phyloP scores from a whole-genome alignment of 768 basidiomycete genomes.

The Auriculariales sp. region DNA sequence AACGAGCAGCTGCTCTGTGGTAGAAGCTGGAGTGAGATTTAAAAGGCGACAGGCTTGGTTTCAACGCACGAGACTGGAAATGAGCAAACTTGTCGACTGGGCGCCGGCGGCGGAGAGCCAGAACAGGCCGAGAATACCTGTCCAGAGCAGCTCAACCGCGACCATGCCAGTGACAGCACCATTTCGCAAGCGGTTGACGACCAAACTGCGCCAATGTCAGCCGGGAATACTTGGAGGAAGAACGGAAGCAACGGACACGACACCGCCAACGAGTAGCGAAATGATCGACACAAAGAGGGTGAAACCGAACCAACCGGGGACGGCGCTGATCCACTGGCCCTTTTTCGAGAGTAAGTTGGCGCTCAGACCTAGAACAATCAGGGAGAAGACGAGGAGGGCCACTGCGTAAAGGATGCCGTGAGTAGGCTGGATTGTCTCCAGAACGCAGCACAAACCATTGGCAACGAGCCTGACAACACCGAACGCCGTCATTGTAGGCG shows the following conservation, averaged over 20 bases:
- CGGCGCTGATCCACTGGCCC: not conserved
- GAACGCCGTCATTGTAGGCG: too few relatives aligned
- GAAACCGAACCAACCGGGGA: not conserved
- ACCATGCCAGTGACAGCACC: constrained; percentile 18
- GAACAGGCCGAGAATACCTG: constrained; percentile 15
- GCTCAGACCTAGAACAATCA: constrained; percentile 6
- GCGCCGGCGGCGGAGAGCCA: constrained; percentile 15
- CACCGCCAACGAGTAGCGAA: constrained; percentile 15
- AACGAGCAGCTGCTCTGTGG: too few relatives aligned
- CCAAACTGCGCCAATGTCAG: constrained; percentile 9
- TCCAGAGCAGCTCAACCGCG: constrained; percentile 15
- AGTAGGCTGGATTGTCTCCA: too few relatives aligned
- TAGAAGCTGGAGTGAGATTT: too few relatives aligned
- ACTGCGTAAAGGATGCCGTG: too few relatives aligned
- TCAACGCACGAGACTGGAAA: not conserved
- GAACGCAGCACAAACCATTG: too few relatives aligned
- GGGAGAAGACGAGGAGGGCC: constrained; percentile 5
- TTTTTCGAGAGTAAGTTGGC: constrained; percentile 1
- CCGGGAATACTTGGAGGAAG: not conserved
- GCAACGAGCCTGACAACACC: too few relatives aligned
- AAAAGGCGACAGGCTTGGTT: too few relatives aligned
- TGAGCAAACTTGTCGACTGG: constrained; percentile 6
- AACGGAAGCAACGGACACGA: constrained; percentile 5
- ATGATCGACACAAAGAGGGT: constrained; percentile 10
- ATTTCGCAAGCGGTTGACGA: constrained; percentile 13